Percentiles rank a stretch among this genome's conserved stretches.
Conservation (phyloP, 1,139 yeast genomes). For the Debaryomyces udenii region DNA sequence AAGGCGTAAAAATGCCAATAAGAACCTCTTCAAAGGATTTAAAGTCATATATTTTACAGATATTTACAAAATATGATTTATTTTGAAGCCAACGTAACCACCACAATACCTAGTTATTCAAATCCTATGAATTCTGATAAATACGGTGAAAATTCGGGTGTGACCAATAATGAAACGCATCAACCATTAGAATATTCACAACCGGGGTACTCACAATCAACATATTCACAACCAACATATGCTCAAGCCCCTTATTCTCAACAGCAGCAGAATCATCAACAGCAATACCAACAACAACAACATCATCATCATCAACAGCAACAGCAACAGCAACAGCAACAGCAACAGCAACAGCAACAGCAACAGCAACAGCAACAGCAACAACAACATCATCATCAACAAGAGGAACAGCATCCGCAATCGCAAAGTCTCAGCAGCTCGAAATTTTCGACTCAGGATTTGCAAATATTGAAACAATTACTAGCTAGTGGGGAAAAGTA, state of each 20-base stretch:
- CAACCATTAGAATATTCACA: slow-evolving; percentile 1
- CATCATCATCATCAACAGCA: slow-evolving; percentile 10
- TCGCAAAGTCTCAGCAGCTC: slow-evolving; percentile 5
- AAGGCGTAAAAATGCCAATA: background rate
- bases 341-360: slow-evolving; percentile 1
- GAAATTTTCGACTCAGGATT: slow-evolving; percentile 41
- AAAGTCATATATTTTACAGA: background rate
- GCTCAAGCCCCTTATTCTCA: background rate
- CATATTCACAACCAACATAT: slow-evolving; percentile 4
- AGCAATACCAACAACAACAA: slow-evolving; percentile 6
- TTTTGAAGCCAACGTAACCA: slow-evolving; percentile 24
- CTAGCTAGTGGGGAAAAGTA: slow-evolving; percentile 46
- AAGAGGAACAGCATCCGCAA: slow-evolving; percentile 12
- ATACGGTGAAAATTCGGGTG: slow-evolving; percentile 2
- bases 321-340: slow-evolving; percentile 2
- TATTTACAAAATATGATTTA: slow-evolving; percentile 16
- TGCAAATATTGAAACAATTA: slow-evolving; percentile 42
- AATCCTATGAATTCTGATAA: slow-evolving; percentile 13
- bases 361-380: slow-evolving; percentile 13
- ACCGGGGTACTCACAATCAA: slow-evolving; percentile 6
- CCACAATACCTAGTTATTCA: slow-evolving; percentile 19
- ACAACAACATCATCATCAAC: slow-evolving; percentile 12
- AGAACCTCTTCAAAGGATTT: background rate
- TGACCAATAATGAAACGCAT: background rate
- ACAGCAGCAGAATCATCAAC: slow-evolving; percentile 10